Conservation (phyloP, 1,139 yeast species). For the Pichia cactophila region DNA sequence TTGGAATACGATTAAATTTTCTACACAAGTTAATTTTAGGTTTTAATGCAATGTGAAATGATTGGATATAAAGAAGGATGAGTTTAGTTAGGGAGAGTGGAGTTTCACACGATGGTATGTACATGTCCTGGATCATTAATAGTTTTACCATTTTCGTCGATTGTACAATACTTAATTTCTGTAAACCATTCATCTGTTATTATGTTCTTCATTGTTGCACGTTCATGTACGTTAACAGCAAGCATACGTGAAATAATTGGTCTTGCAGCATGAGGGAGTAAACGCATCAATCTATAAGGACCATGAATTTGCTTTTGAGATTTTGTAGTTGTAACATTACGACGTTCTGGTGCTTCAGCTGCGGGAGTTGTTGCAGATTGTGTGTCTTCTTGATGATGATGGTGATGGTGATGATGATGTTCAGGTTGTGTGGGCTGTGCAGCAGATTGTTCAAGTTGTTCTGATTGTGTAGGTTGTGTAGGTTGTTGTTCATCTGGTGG, state of each 20-base stretch:
- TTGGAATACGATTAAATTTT: no score
- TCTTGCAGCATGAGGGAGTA: conserved; percentile 88
- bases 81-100: background rate
- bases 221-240: conserved; percentile 54
- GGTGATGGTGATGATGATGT: conserved; percentile 13
- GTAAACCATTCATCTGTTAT: conserved; percentile 73
- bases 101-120: conserved; percentile 40
- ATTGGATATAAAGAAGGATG: background rate
- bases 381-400: conserved; percentile 1
- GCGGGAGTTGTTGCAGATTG: background rate
- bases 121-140: conserved; percentile 44
- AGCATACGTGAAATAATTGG: conserved; percentile 76
- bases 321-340: conserved; percentile 22
- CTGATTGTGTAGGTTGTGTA: background rate
- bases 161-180: conserved; percentile 45
- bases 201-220: conserved; percentile 75
- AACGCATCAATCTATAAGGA: conserved; percentile 85
- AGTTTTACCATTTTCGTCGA: conserved; percentile 36
- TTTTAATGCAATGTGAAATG: background rate
- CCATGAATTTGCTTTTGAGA: conserved; percentile 43
- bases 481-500: conserved; percentile 9
- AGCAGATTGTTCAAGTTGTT: background rate
- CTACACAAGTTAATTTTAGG: background rate
- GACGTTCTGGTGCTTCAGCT: conserved; percentile 24
- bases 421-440: background rate